A percentile compares a stretch with the other conserved stretches of the same genome.
Conservation (phyloP, 192 early-diverging fungal genomes). For the Diversispora epigaea region DNA sequence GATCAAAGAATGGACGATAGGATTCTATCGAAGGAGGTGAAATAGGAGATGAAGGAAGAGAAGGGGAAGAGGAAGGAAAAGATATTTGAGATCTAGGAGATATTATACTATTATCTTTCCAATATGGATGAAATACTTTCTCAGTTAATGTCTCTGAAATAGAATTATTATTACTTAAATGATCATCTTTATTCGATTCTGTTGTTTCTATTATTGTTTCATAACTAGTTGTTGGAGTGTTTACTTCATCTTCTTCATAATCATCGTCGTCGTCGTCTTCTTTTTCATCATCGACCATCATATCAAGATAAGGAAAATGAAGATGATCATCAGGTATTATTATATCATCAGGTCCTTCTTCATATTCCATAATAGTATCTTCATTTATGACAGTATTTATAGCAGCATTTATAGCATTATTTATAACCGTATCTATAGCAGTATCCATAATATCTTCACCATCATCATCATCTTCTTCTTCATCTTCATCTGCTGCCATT, state of each 20-base stretch:
- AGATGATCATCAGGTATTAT: background rate
- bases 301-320: background rate
- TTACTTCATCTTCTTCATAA: background rate
- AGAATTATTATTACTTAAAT: no score
- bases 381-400: background rate
- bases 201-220: no score
- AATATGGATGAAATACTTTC: conserved; percentile 14
- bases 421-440: background rate
- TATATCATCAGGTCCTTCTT: background rate
- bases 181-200: no score
- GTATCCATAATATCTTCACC: background rate
- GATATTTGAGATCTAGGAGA: background rate
- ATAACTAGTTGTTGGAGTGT: background rate
- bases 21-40: background rate
- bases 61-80: background rate
- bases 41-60: background rate
- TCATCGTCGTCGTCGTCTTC: background rate
- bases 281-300: background rate
- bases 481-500: background rate
- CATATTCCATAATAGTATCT: background rate
- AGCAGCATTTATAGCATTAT: background rate
- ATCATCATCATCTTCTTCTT: background rate
- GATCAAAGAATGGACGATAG: background rate
- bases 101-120: conserved; percentile 29
- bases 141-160: background rate